Conservation (phyloP, 805 yeast genomes). For the Hanseniaspora thailandica region DNA sequence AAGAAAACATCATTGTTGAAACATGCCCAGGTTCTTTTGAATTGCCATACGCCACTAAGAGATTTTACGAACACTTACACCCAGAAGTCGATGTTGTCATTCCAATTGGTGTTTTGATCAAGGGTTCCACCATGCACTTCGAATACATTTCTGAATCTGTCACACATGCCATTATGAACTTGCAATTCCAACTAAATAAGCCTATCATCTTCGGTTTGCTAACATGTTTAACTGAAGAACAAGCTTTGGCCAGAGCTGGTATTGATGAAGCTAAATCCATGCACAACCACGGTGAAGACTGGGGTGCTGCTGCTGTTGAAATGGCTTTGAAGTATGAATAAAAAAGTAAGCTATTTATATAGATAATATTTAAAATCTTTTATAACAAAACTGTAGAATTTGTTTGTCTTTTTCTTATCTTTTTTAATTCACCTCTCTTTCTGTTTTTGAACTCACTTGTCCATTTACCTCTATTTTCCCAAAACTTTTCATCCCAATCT, state of each 20-base stretch:
- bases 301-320: slow-evolving; percentile 99
- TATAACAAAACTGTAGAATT: slow-evolving; percentile 13
- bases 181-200: slow-evolving; percentile 54
- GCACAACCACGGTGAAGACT: slow-evolving; percentile 96
- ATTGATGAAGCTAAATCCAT: slow-evolving; percentile 46
- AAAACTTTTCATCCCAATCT: slow-evolving; percentile 65
- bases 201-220: slow-evolving; percentile 91
- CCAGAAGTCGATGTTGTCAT: slow-evolving; percentile 69
- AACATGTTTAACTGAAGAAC: slow-evolving; percentile 88
- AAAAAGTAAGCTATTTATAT: background rate
- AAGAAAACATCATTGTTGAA: slow-evolving; percentile 66
- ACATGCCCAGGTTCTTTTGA: slow-evolving; percentile 93
- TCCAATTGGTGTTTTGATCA: slow-evolving; percentile 88
- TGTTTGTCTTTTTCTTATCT: slow-evolving; percentile 35
- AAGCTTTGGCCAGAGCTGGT: slow-evolving; percentile 89
- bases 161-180: slow-evolving; percentile 69
- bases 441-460: slow-evolving; percentile 63
- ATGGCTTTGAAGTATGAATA: slow-evolving; percentile 48
- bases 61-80: slow-evolving; percentile 31
- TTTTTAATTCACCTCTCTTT: slow-evolving; percentile 60
- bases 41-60: slow-evolving; percentile 64
- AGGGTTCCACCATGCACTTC: slow-evolving; percentile 96
- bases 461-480: slow-evolving; percentile 72
- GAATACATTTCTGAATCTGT: slow-evolving; percentile 92
- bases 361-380: slow-evolving; percentile 2